A percentile compares a stretch with the other conserved stretches of the same genome.
Conservation (phyloP, 2,329 filamentous ascomycete species). For the Nemania sp. region DNA sequence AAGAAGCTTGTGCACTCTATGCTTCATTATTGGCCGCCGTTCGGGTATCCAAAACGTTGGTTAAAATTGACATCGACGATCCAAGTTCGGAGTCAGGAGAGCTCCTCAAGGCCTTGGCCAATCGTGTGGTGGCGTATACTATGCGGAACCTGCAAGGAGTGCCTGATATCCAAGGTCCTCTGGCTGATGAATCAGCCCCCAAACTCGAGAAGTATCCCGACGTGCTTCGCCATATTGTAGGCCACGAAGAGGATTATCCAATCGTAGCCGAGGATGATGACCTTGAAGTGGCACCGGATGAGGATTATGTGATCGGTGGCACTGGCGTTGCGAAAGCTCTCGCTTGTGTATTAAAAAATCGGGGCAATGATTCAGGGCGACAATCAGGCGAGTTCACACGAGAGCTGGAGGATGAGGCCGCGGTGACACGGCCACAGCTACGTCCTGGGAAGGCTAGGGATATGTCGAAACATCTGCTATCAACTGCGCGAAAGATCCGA, state of each 20-base stretch:
- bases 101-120: constrained; percentile 89
- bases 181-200: constrained; percentile 50
- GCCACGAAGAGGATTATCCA: constrained; percentile 67
- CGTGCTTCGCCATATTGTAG: constrained; percentile 87
- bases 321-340: constrained; percentile 96
- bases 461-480: constrained; percentile 90
- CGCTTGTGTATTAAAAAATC: constrained; percentile 88
- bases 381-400: constrained; percentile 65
- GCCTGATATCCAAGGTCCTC: constrained; percentile 60
- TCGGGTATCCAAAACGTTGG: constrained; percentile 82
- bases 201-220: constrained; percentile 72
- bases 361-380: constrained; percentile 71
- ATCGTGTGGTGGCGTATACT: constrained; percentile 95
- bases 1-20: constrained; percentile 94
- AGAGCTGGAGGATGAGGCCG: constrained; percentile 64
- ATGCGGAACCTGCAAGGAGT: constrained; percentile 89
- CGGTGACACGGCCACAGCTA: constrained; percentile 57
- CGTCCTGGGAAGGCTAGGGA: constrained; percentile 79
- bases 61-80: constrained; percentile 92
- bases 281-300: constrained; percentile 79
- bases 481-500: constrained; percentile 89
- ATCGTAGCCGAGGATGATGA: constrained; percentile 67
- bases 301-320: constrained; percentile 95
- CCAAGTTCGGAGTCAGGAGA: constrained; percentile 86
- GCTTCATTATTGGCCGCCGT: constrained; percentile 91